These are phyloP conservation scores for Picea mariana DNA, from an alignment of 83 land plant genomes.

Conservation along the genomic window DNA sequence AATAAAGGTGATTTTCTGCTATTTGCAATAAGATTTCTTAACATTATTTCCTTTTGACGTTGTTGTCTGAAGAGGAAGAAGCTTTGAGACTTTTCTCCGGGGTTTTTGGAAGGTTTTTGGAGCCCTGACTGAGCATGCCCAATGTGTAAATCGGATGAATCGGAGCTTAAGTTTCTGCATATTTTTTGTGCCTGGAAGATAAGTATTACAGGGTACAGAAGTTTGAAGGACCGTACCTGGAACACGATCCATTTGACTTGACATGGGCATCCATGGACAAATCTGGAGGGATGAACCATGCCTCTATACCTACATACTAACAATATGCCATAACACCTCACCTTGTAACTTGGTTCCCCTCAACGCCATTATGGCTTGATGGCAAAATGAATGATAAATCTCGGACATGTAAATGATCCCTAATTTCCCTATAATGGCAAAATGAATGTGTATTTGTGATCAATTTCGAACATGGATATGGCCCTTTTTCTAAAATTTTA, in stretches of 20 bases:
- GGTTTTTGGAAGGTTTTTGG: neutral
- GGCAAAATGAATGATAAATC: too few species aligned
- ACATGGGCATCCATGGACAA: neutral
- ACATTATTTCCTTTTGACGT: neutral
- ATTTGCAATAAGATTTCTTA: neutral
- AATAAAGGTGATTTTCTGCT: slow-evolving; percentile 11
- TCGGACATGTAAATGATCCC: too few species aligned
- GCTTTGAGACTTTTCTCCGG: too few species aligned
- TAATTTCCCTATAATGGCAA: too few species aligned
- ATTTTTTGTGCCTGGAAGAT: neutral
- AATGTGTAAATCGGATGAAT: neutral
- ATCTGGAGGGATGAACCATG: slow-evolving; percentile 7
- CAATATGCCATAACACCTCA: too few species aligned
- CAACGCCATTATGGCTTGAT: too few species aligned
- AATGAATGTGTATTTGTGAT: too few species aligned
- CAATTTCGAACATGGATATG: too few species aligned
- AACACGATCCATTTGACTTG: neutral
- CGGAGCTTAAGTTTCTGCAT: neutral
- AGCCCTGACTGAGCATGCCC: neutral
- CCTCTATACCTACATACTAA: neutral
- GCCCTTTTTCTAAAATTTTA: too few species aligned
- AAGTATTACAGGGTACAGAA: neutral
- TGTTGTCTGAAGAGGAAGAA: slow-evolving; percentile 3
- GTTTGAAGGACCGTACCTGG: neutral
- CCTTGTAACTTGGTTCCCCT: too few species aligned